These are phyloP conservation scores for Starmera dryadoides DNA, from an alignment of 805 yeast species.

Conservation along the genomic window DNA sequence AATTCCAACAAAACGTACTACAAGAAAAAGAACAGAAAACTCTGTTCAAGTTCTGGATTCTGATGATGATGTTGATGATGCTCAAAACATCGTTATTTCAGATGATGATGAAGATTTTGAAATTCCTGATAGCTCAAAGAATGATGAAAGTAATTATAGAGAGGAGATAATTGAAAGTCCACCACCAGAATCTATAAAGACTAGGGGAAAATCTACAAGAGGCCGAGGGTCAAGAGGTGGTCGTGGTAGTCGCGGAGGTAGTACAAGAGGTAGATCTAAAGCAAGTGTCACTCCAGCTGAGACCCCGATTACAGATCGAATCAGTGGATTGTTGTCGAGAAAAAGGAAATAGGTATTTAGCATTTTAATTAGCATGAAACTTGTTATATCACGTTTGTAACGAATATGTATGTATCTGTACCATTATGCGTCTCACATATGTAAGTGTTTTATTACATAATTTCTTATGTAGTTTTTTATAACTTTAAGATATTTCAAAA, in stretches of 20 bases:
- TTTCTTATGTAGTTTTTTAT: too few relatives aligned
- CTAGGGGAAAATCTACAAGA: background rate
- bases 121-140: background rate
- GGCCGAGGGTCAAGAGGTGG: background rate
- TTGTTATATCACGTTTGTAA: too few relatives aligned
- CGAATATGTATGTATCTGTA: too few relatives aligned
- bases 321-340: background rate
- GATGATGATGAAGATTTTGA: conserved; percentile 4
- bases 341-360: background rate
- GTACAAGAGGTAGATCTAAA: background rate
- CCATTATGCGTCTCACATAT: too few relatives aligned
- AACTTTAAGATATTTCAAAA: too few relatives aligned
- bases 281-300: background rate
- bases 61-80: conserved; percentile 1
- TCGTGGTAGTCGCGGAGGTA: background rate
- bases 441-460: too few relatives aligned
- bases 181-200: background rate
- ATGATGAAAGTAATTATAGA: background rate
- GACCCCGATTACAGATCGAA: conserved; percentile 1
- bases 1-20: background rate
- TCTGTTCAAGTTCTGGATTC: background rate
- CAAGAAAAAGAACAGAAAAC: background rate
- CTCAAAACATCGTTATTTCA: conserved; percentile 5
- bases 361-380: background rate
- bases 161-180: conserved; percentile 7